Percentiles rank a stretch among this genome's conserved stretches.
These are phyloP conservation scores for Aegle marmelos DNA, from an alignment of 345 rosid species.

Conservation along the genomic window DNA sequence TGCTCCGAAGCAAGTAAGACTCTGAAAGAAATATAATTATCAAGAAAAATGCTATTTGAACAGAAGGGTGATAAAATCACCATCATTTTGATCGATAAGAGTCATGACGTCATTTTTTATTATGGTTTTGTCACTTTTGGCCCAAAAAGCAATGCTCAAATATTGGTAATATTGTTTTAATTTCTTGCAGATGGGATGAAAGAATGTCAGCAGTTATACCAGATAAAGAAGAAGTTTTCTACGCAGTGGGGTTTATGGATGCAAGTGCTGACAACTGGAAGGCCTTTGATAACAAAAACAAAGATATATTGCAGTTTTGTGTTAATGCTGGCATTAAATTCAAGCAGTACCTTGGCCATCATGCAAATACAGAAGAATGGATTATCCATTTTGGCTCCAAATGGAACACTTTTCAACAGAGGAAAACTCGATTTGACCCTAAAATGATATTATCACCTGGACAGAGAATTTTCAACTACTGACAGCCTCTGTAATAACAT, in stretches of 20 bases:
- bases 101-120: too few relatives aligned
- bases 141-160: too few relatives aligned
- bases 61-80: too few relatives aligned
- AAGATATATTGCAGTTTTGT: slow-evolving; percentile 29
- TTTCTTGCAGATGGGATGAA: slow-evolving; percentile 33
- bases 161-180: too few relatives aligned
- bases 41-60: too few relatives aligned
- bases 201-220: slow-evolving; percentile 42
- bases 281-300: slow-evolving; percentile 29
- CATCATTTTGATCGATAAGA: too few relatives aligned
- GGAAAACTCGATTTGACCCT: slow-evolving; percentile 37
- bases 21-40: not conserved
- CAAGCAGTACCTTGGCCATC: slow-evolving; percentile 30
- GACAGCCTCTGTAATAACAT: not conserved
- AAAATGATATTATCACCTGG: slow-evolving; percentile 39
- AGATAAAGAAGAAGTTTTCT: slow-evolving; percentile 38
- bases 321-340: slow-evolving; percentile 18
- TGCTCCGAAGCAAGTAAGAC: slow-evolving; percentile 34
- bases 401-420: slow-evolving; percentile 27
- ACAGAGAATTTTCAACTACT: slow-evolving; percentile 29
- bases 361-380: slow-evolving; percentile 28
- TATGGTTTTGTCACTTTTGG: too few relatives aligned
- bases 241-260: slow-evolving; percentile 34
- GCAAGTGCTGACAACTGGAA: slow-evolving; percentile 33
- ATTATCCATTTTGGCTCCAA: slow-evolving; percentile 33